Base-by-base conservation (phyloP, 164 flowering plant genomes). In the Tetrastigma voinierianum region DNA sequence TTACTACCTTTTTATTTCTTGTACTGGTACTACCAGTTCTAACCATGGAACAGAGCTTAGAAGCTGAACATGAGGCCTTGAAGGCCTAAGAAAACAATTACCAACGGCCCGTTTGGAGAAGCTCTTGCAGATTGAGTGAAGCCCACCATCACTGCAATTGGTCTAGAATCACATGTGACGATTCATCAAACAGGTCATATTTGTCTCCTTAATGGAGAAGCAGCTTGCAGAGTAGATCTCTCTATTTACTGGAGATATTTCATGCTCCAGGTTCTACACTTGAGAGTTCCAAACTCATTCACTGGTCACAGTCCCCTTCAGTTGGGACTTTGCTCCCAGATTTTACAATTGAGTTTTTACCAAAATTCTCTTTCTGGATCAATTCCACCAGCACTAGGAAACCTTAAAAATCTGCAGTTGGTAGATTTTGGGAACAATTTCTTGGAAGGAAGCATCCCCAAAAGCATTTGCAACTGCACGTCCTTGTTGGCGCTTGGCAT, bases 131-230 rank as follows among this genome's bases (percentile, higher is more conserved):
- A 81, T 49, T 91, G 95, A 75, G 56, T 3, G 78, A 78, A 17
- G 46, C 72, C 48, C 72, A 20, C 46, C 86, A 72, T 32, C 89
- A 86, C 67, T 87, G 97, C 83, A 86, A 87, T 78, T 89, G 97
- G 97, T 53, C 97, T 67, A 94, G 93, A 53, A 74, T 87, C 61
- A 68, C 80, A 45, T 89, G 94, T 61, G 86, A 81, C 53, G 61
- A 81, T 55, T 55, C 71, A 47, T 67, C 84, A n/a, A n/a, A n/a
- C n/a, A n/a, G n/a, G n/a, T n/a, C n/a, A n/a, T n/a, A n/a, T n/a
- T n/a, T n/a, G n/a, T n/a, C n/a, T n/a, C n/a, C n/a, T n/a, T n/a
- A n/a, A n/a, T 53, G 1, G 78, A 76, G 1, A 76, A 57, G 72
- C 83, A 81, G 68, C 87, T 91, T 59, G 3, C 76, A 57, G 95